Evolutionary conservation across 768 basidiomycete species (phyloP).

Genomic region (Termitomyces sp.): DNA sequence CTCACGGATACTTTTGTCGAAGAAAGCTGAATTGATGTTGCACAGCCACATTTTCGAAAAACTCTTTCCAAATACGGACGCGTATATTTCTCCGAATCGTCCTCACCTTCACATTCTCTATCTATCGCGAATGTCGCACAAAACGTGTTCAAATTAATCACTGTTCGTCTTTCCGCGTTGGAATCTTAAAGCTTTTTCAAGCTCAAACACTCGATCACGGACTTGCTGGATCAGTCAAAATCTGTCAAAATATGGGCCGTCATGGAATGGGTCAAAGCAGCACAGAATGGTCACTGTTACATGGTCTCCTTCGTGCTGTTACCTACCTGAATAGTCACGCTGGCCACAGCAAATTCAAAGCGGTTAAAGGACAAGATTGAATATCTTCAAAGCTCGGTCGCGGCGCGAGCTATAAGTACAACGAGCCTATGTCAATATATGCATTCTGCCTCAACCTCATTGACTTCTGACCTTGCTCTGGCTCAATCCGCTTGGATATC

Average conservation of each 20-base stretch:
- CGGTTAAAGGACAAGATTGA: not conserved
- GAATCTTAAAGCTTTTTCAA: not conserved
- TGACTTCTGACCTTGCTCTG: not conserved
- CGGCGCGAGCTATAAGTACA: not conserved
- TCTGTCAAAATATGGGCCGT: not conserved
- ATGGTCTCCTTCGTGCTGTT: not conserved
- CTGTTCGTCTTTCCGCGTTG: not conserved
- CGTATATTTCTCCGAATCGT: too few relatives aligned
- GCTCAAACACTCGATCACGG: not conserved
- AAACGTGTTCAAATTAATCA: not conserved
- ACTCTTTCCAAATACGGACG: not conserved
- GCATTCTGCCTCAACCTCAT: not conserved
- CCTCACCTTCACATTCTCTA: not conserved
- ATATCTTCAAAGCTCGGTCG: not conserved
- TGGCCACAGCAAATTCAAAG: conserved; percentile 1
- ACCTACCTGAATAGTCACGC: not conserved
- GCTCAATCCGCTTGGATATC: not conserved
- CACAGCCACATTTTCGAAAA: not conserved
- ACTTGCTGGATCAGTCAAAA: not conserved
- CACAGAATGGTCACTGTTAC: too few relatives aligned
- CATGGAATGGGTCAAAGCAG: not conserved
- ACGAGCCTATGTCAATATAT: not conserved
- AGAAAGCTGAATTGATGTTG: not conserved
- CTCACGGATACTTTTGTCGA: too few relatives aligned
- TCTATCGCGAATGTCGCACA: not conserved